Conservation (phyloP, 2,329 filamentous ascomycete species). For the Penicillium palitans region DNA sequence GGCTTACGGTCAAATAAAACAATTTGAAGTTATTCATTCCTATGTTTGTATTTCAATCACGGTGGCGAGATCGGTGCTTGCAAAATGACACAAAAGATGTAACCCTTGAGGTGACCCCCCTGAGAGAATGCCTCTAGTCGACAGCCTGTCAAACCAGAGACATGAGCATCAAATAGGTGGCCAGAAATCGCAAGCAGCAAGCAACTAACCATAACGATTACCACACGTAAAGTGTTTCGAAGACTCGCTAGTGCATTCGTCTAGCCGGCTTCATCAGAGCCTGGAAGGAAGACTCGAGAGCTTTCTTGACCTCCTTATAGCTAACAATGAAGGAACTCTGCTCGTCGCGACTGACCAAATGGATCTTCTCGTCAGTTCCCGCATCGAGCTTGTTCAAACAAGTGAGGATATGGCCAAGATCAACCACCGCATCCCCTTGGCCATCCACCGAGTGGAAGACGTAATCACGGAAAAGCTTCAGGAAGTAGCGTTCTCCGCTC, state of each 20-base stretch:
- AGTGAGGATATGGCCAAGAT: constrained; percentile 82
- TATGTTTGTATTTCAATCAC: constrained; percentile 23
- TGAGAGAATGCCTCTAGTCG: background rate
- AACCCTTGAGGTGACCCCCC: background rate
- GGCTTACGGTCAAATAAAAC: constrained; percentile 3
- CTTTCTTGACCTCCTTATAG: constrained; percentile 81
- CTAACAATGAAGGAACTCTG: constrained; percentile 84
- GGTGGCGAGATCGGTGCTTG: constrained; percentile 9
- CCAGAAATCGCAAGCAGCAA: background rate
- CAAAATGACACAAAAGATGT: constrained; percentile 1
- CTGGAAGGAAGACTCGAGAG: constrained; percentile 61
- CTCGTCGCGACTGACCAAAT: constrained; percentile 83
- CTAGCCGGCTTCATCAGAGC: constrained; percentile 53
- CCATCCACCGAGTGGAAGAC: constrained; percentile 94
- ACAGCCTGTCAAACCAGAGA: background rate
- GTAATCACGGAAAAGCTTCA: constrained; percentile 95
- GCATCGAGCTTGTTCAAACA: constrained; percentile 92
- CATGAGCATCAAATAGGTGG: background rate
- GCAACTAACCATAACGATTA: background rate
- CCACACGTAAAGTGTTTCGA: constrained; percentile 14
- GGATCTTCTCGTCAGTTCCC: constrained; percentile 81
- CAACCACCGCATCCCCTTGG: constrained; percentile 77
- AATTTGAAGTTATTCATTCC: constrained; percentile 25
- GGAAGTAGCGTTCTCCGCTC: constrained; percentile 84
- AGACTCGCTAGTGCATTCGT: constrained; percentile 35